Evolutionary conservation across 2,329 filamentous ascomycete species (phyloP).

Genomic region (Cadophora malorum): DNA sequence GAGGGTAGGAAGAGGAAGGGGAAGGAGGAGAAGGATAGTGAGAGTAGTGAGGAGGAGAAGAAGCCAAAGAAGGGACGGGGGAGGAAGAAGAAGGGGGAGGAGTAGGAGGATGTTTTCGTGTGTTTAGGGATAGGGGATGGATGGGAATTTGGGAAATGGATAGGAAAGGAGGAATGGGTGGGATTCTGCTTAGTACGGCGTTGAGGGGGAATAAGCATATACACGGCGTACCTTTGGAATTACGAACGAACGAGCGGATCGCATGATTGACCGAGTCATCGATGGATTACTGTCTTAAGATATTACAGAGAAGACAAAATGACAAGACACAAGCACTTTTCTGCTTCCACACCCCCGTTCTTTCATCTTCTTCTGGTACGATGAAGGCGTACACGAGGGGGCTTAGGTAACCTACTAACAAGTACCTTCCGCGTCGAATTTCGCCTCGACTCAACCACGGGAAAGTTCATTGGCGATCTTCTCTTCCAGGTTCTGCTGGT

Average conservation of each 20-base stretch:
- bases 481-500: no score
- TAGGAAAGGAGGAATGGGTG: no score
- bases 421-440: no score
- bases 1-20: slow-evolving; percentile 38
- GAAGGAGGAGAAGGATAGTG: slow-evolving; percentile 36
- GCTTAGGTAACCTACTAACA: no score
- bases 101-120: slow-evolving; percentile 14
- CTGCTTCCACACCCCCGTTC: no score
- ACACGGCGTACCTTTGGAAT: slow-evolving; percentile 14
- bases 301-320: not conserved
- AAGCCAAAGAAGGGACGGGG: slow-evolving; percentile 41
- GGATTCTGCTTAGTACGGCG: slow-evolving; percentile 18
- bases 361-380: no score
- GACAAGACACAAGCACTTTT: no score
- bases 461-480: no score
- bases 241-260: not conserved
- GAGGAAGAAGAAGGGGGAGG: slow-evolving; percentile 39
- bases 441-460: no score
- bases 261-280: not conserved
- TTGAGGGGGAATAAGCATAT: slow-evolving; percentile 14
- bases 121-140: no score
- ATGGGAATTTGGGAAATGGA: no score
- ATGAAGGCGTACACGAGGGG: no score
- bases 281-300: slow-evolving; percentile 8
- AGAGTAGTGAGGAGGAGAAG: slow-evolving; percentile 40